Conservation (phyloP, 371 early-diverging fungal species). For the Mortierella polycephala region DNA sequence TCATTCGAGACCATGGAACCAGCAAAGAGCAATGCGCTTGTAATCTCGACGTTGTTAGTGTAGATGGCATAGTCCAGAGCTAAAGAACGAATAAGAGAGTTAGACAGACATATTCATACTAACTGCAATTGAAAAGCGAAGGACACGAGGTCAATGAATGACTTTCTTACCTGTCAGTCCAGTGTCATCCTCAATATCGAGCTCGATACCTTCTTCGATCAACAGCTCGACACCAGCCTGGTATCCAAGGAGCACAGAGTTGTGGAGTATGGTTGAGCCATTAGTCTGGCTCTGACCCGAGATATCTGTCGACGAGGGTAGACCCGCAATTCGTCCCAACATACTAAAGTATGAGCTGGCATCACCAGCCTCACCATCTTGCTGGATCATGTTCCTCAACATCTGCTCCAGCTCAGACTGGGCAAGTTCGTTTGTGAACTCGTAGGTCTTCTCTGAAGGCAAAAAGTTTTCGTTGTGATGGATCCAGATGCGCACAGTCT, state of each 20-base stretch:
- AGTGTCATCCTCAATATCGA: slow-evolving; percentile 46
- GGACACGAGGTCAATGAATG: neutral
- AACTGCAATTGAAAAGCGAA: neutral
- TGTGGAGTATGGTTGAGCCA: slow-evolving; percentile 52
- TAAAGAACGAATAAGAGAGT: slow-evolving; percentile 3
- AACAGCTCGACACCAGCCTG: slow-evolving; percentile 42
- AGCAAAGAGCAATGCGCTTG: slow-evolving; percentile 34
- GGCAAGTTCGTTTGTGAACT: slow-evolving; percentile 48
- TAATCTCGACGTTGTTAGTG: slow-evolving; percentile 48
- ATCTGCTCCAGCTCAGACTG: slow-evolving; percentile 51
- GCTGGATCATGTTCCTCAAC: slow-evolving; percentile 42
- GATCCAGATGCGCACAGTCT: slow-evolving; percentile 43
- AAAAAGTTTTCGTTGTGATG: slow-evolving; percentile 36
- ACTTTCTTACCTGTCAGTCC: slow-evolving; percentile 37
- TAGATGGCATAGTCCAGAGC: slow-evolving; percentile 53
- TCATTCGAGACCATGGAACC: slow-evolving; percentile 46
- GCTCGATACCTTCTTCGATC: slow-evolving; percentile 51
- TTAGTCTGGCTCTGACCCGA: slow-evolving; percentile 46
- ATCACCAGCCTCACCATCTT: slow-evolving; percentile 37
- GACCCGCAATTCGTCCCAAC: slow-evolving; percentile 28
- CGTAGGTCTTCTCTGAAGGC: slow-evolving; percentile 48
- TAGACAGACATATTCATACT: neutral
- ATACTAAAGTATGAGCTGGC: slow-evolving; percentile 26
- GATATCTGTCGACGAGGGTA: slow-evolving; percentile 45
- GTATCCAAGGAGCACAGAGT: slow-evolving; percentile 46